Base-by-base conservation (phyloP, 495 filamentous ascomycete genomes). In the Pseudevernia furfuracea region DNA sequence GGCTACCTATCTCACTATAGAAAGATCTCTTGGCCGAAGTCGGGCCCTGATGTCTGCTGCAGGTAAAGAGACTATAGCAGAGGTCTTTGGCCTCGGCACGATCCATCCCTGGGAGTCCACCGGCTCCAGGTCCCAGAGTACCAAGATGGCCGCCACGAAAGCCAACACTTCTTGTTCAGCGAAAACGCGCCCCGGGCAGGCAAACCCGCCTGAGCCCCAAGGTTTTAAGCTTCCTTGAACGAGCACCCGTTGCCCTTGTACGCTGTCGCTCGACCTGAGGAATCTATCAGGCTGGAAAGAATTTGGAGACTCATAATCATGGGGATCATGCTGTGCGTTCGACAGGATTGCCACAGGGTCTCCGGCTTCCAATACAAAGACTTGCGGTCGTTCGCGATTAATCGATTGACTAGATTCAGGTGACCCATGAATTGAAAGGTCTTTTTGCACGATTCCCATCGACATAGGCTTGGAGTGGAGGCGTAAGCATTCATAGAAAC, bases 401-500 rank as follows among this genome's bases (percentile, higher is more conserved):
- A 25, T 14, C 25, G 46, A 12, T 25, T 23, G 46, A 49, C 57
- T 28, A 23, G 53, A 17, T 8, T 28, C 44, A 8, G 17, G 21
- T 10, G 14, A 11, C 25, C 30, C 60, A 15, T 1, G 46, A 39
- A 62, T 17, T 28, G 38, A 25, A 5, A 52, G 36, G 12, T 62
- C 46, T 53, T 62, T 62, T 21, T 39, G 28, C 7, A 62, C 46
- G 2, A 38, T 41, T 37, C 52, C 19, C 25, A 36, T 49, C n/a
- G 53, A 59, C 12, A 21, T 38, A 0, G 77, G 73, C n/a, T 76
- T 76, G 17, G 79, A 74, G 64, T 84, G 78, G 12, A 86, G 68
- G 12, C 83, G 79, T 49, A 84, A 63, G 34, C 79, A 74, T 71
- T 87, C 84, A 59, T 81, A 78, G 65, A 82, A 82, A 62, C 76